A percentile compares a stretch with the other conserved stretches of the same genome.
These are phyloP conservation scores for Talaromyces thailandensis DNA, from an alignment of 495 filamentous ascomycete species.

Conservation along the genomic window DNA sequence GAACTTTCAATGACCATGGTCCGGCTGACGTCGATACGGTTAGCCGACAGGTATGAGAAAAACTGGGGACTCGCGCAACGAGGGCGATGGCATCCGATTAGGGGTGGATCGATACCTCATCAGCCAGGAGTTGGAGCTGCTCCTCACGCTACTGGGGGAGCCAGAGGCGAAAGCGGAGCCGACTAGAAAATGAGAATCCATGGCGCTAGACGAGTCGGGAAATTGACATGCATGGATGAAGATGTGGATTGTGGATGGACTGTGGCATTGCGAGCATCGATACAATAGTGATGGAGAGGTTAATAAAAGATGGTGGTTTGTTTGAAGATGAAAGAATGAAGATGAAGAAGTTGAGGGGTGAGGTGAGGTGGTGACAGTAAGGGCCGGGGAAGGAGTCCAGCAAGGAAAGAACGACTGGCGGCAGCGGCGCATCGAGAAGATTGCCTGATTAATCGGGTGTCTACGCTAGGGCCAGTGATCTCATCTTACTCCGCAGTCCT, in stretches of 20 bases:
- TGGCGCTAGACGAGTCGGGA: neutral
- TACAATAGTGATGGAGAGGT: neutral
- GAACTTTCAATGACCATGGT: neutral
- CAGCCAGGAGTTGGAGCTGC: neutral
- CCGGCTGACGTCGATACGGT: conserved; percentile 1
- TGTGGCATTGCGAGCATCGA: no score
- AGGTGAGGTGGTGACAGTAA: neutral
- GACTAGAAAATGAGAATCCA: neutral
- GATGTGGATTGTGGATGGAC: no score
- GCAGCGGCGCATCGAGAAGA: neutral
- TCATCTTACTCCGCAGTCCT: neutral
- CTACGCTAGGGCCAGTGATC: neutral
- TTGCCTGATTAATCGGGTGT: conserved; percentile 1
- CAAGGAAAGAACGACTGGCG: neutral
- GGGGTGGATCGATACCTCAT: neutral
- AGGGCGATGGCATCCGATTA: neutral
- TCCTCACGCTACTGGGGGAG: neutral
- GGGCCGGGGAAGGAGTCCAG: neutral
- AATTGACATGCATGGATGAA: neutral
- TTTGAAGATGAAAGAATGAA: neutral
- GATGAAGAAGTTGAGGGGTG: neutral
- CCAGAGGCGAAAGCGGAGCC: neutral
- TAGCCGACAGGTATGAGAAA: neutral
- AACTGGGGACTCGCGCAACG: neutral
- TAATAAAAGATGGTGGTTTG: neutral